A percentile compares a stretch with the other conserved stretches of the same genome.
These are phyloP conservation scores for Auriscalpium vulgare DNA, from an alignment of 768 basidiomycete genomes.

Conservation along the genomic window DNA sequence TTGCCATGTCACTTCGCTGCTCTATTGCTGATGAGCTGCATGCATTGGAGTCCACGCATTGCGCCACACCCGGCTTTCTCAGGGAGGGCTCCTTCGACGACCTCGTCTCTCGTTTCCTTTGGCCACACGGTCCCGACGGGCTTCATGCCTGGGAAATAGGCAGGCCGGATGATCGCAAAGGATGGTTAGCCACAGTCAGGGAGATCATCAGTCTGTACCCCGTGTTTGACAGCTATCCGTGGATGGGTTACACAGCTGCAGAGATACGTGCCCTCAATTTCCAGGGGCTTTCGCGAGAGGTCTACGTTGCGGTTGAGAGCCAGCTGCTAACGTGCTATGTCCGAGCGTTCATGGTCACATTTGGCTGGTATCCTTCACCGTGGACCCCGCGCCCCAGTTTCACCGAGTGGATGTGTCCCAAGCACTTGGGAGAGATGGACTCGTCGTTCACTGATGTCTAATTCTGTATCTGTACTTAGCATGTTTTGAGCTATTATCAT, in stretches of 20 bases:
- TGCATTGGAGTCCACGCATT: background rate
- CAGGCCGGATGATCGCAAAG: background rate
- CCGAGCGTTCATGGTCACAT: background rate
- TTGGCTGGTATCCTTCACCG: background rate
- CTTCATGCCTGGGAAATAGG: background rate
- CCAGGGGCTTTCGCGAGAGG: background rate
- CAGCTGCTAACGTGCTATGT: background rate
- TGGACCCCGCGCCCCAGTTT: background rate
- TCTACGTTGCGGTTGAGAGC: background rate
- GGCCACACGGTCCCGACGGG: background rate
- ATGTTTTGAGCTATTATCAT: too few relatives aligned
- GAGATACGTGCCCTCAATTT: background rate
- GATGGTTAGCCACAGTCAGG: background rate
- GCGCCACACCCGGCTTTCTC: background rate
- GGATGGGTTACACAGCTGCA: background rate
- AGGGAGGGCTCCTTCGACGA: background rate
- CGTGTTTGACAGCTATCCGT: background rate
- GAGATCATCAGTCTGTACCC: background rate
- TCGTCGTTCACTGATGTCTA: too few relatives aligned
- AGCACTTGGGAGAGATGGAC: too few relatives aligned
- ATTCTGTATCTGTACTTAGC: too few relatives aligned
- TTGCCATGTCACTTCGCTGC: background rate
- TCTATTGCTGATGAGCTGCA: background rate
- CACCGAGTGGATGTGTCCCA: too few relatives aligned
- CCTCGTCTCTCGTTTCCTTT: background rate